These are phyloP conservation scores for Tuber borchii DNA, from an alignment of 495 filamentous ascomycete genomes.

Conservation along the genomic window DNA sequence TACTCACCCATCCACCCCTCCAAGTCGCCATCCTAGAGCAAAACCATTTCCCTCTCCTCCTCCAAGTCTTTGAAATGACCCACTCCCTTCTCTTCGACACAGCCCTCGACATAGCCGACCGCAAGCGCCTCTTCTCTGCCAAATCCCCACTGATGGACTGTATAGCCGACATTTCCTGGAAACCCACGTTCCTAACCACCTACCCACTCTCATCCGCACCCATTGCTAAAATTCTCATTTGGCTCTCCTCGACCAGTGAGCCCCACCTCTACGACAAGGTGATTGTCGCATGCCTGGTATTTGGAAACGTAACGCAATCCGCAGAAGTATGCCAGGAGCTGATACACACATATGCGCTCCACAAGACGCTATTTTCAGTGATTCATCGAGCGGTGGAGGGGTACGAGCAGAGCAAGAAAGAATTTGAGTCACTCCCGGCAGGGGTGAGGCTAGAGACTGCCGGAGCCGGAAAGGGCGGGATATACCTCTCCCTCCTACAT, in stretches of 20 bases:
- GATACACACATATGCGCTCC: constrained; percentile 51
- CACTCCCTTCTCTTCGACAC: constrained; percentile 32
- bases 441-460: constrained; percentile 3
- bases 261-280: constrained; percentile 50
- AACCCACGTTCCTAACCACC: constrained; percentile 39
- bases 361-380: constrained; percentile 52
- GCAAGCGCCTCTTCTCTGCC: constrained; percentile 41
- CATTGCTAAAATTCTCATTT: constrained; percentile 51
- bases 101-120: constrained; percentile 36
- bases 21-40: constrained; percentile 36
- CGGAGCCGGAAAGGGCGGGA: constrained; percentile 25
- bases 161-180: constrained; percentile 39
- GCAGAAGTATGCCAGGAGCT: constrained; percentile 58
- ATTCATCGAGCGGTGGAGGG: constrained; percentile 46
- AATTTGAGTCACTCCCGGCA: background rate
- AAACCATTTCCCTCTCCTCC: constrained; percentile 22
- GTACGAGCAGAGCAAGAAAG: constrained; percentile 33
- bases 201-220: constrained; percentile 51
- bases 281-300: constrained; percentile 65
- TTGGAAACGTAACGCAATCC: constrained; percentile 71
- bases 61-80: constrained; percentile 32
- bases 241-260: constrained; percentile 49
- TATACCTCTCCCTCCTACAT: constrained; percentile 50
- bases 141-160: constrained; percentile 45
- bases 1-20: constrained; percentile 35